Conservation (phyloP, 106 monocot genomes). For the Dendrobium catenatum region DNA sequence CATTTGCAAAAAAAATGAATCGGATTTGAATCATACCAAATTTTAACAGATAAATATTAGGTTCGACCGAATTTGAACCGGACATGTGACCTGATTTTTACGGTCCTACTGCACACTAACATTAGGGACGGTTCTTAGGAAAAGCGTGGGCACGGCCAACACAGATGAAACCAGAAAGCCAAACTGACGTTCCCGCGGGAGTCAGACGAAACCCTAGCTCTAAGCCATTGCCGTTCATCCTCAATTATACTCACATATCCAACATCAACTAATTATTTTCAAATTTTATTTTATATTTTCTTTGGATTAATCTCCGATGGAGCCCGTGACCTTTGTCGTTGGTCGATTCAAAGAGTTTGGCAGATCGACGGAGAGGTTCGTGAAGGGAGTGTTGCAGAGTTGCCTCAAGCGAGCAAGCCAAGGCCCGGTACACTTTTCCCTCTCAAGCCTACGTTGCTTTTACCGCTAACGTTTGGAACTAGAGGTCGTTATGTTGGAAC, state of each 20-base stretch:
- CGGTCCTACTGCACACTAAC: too few relatives aligned
- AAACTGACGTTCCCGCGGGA: not conserved
- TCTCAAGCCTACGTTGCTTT: not conserved
- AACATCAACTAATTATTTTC: not conserved
- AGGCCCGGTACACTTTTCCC: not conserved
- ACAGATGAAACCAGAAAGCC: not conserved
- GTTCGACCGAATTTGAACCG: too few relatives aligned
- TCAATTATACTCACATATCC: not conserved
- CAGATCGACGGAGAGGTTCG: conserved; percentile 1
- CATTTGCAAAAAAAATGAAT: too few relatives aligned
- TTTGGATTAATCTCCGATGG: not conserved
- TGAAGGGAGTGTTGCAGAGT: conserved; percentile 4
- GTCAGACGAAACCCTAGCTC: not conserved
- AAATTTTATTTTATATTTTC: not conserved
- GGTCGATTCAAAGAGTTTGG: conserved; percentile 3
- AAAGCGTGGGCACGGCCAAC: too few relatives aligned
- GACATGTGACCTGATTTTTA: too few relatives aligned
- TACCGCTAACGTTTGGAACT: not conserved
- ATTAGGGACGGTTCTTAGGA: too few relatives aligned
- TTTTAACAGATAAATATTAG: too few relatives aligned
- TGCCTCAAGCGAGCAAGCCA: not conserved
- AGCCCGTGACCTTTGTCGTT: not conserved
- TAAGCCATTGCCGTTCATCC: not conserved
- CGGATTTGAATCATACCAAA: too few relatives aligned
- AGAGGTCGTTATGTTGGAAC: not conserved